Base-by-base conservation (phyloP, 805 yeast genomes). In the Candida sphagnicola region DNA sequence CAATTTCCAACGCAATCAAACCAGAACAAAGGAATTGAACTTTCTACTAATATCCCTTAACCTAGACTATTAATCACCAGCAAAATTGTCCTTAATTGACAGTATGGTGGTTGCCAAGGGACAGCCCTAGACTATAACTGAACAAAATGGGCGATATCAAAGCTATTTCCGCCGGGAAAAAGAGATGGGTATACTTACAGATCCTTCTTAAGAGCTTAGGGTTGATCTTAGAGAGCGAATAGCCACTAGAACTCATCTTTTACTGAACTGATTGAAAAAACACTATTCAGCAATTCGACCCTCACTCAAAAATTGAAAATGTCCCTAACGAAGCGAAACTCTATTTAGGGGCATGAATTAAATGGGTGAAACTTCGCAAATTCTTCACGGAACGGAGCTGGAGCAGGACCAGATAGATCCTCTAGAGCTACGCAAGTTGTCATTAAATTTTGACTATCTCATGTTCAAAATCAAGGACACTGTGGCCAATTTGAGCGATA, bases 381-480 rank as follows among this genome's bases (percentile, higher is more conserved):
- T 13, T 8, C 19, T 8, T n/a, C 26, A n/a, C 5, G 21, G 28
- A 15, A 35, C 16, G 8, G 28, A n/a, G 28, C 12, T 8, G 8
- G 18, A 19, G 30, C 15, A 10, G 11, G 34, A 33, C 28, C n/a
- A 12, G 5, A 23, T 33, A 17, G 90, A 84, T 56, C 87, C 88
- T 1, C 60, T 84, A 18, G 76, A 80, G 10, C 69, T 84, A 13
- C 74, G 77, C 48, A 70, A 74, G 40, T 60, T 85, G 31, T 76
- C 85, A 0, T 62, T 81, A 17, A 74, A 72, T 38, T 83, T 75
- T 53, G 91, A 85, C 49, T 80, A 82, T 48, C 56, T 85, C 28
- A 54, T 83, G 53, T 80, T 66, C 60, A 78, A 76, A 52, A 80
- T 85, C 36, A 70, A 72, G 33, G 85, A 79, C 43, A 70, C 72